Conservation (phyloP, 2,329 filamentous ascomycete species). For the Monosporascus sp. region DNA sequence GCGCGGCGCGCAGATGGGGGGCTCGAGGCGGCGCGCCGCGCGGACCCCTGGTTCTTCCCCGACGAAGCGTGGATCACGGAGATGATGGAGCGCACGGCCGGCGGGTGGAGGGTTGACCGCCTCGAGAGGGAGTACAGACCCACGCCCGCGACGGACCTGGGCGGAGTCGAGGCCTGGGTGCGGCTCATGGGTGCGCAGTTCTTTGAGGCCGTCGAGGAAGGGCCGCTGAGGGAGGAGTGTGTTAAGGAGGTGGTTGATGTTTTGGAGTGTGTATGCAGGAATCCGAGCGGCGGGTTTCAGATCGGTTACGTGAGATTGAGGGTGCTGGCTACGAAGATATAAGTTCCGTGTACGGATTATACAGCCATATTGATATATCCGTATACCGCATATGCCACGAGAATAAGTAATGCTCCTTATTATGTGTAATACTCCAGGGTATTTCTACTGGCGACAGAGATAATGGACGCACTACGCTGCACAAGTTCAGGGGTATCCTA, state of each 20-base stretch:
- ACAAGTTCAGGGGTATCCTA: too few species aligned
- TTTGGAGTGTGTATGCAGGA: slow-evolving; percentile 48
- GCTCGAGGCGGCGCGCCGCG: slow-evolving; percentile 17
- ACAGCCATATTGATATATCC: too few species aligned
- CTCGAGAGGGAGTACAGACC: slow-evolving; percentile 61
- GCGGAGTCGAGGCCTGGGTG: slow-evolving; percentile 62
- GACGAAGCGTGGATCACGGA: slow-evolving; percentile 53
- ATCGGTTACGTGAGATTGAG: slow-evolving; percentile 51
- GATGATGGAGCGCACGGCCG: slow-evolving; percentile 36
- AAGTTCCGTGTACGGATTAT: not conserved
- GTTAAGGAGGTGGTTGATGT: slow-evolving; percentile 50
- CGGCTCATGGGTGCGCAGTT: slow-evolving; percentile 57
- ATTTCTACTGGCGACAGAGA: too few species aligned
- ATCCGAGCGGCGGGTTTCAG: slow-evolving; percentile 51
- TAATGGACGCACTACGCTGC: too few species aligned
- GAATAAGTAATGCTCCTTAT: too few species aligned
- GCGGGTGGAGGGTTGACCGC: slow-evolving; percentile 44
- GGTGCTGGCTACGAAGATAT: slow-evolving; percentile 38
- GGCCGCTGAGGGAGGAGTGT: slow-evolving; percentile 43
- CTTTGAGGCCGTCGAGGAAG: slow-evolving; percentile 46
- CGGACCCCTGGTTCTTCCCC: slow-evolving; percentile 69
- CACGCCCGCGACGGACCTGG: slow-evolving; percentile 47
- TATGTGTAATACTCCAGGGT: too few species aligned
- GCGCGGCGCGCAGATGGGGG: slow-evolving; percentile 36
- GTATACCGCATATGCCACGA: too few species aligned